These are phyloP conservation scores for Mallotus repandus DNA, from an alignment of 441 rosid species.

Conservation along the genomic window DNA sequence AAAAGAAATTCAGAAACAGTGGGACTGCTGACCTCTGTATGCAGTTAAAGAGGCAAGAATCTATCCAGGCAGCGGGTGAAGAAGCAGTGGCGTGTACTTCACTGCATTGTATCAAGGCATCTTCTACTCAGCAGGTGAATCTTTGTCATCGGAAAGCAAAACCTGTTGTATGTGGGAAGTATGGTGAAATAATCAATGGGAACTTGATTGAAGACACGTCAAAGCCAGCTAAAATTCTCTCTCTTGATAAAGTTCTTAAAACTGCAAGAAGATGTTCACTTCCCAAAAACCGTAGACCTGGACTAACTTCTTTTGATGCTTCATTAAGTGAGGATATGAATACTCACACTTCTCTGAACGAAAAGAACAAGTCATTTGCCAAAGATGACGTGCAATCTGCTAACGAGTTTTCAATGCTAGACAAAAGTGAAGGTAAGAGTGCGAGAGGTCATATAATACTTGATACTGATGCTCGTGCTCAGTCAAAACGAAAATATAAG, in stretches of 20 bases:
- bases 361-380: slow-evolving; percentile 17
- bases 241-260: slow-evolving; percentile 46
- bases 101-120: slow-evolving; percentile 19
- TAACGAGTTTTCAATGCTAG: slow-evolving; percentile 25
- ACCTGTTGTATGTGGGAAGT: slow-evolving; percentile 49
- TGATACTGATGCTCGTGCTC: slow-evolving; percentile 17
- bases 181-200: slow-evolving; percentile 39
- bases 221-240: slow-evolving; percentile 38
- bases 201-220: slow-evolving; percentile 25
- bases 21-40: slow-evolving; percentile 17
- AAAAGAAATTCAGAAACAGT: slow-evolving; percentile 29
- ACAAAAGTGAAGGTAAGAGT: slow-evolving; percentile 20
- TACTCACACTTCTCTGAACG: slow-evolving; percentile 18
- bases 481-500: slow-evolving; percentile 32
- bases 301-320: slow-evolving; percentile 17
- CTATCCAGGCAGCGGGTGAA: slow-evolving; percentile 14
- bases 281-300: slow-evolving; percentile 26
- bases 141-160: slow-evolving; percentile 26
- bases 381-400: slow-evolving; percentile 19
- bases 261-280: slow-evolving; percentile 27
- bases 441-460: slow-evolving; percentile 11
- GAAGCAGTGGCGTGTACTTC: slow-evolving; percentile 13
- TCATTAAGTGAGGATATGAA: slow-evolving; percentile 21
- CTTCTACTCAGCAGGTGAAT: slow-evolving; percentile 26
- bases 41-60: slow-evolving; percentile 21